phyloP scores from a whole-genome alignment of 768 basidiomycete genomes.

The Tulasnella calospora region DNA sequence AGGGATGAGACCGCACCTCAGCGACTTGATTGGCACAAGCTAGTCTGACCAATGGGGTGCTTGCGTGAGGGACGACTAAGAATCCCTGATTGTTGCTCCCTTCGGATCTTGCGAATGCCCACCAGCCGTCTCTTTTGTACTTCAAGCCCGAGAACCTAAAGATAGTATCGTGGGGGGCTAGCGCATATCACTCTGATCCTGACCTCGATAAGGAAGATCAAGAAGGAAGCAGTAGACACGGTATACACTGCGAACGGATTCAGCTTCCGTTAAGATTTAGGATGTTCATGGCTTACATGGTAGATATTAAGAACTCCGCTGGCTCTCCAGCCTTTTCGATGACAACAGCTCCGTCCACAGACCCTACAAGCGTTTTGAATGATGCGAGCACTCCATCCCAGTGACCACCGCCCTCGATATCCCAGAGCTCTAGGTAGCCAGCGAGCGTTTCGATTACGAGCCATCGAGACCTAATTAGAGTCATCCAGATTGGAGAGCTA shows the following conservation, averaged over 20 bases:
- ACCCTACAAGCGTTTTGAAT: not conserved
- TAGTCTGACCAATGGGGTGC: not conserved
- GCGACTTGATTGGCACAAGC: not conserved
- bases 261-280: too few relatives aligned
- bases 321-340: not conserved
- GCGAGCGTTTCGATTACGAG: not conserved
- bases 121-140: not conserved
- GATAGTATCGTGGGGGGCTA: not conserved
- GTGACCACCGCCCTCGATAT: not conserved
- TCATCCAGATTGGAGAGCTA: not conserved
- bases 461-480: not conserved
- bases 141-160: not conserved
- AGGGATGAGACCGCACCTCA: not conserved
- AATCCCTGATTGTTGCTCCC: not conserved
- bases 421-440: not conserved
- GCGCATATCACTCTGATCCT: not conserved
- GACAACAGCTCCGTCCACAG: not conserved
- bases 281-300: not conserved
- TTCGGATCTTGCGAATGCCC: not conserved
- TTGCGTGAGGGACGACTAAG: not conserved
- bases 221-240: not conserved
- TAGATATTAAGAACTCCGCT: not conserved
- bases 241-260: too few relatives aligned
- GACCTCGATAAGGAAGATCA: not conserved
- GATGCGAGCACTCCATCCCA: not conserved